Percentiles rank a stretch among this genome's conserved stretches.
phyloP scores from a whole-genome alignment of 2,329 filamentous ascomycete species.

The Botrytis paeoniae region DNA sequence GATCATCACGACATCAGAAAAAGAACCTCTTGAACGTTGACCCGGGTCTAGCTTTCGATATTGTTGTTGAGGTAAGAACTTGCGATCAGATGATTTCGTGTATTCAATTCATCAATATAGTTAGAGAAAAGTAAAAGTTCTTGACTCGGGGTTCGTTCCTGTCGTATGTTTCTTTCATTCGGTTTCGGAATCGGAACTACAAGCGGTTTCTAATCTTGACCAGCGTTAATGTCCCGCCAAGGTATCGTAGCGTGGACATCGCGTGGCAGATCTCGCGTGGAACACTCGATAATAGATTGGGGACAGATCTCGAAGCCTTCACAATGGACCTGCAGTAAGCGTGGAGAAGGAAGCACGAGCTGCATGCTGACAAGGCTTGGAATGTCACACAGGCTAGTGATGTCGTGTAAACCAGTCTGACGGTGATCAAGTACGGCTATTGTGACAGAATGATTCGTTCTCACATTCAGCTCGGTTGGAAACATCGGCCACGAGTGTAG shows the following conservation, averaged over 20 bases:
- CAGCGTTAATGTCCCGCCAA: background rate
- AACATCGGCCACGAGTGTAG: background rate
- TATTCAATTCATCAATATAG: background rate
- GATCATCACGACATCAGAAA: background rate
- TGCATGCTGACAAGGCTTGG: background rate
- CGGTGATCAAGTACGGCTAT: background rate
- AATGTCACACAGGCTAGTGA: background rate
- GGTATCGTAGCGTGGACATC: background rate
- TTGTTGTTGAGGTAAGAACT: background rate
- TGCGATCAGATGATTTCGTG: background rate
- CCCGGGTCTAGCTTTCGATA: background rate
- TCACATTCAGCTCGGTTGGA: background rate
- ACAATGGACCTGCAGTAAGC: background rate
- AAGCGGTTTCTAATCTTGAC: background rate
- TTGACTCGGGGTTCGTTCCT: background rate
- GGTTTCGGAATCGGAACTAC: background rate
- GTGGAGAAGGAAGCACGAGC: background rate
- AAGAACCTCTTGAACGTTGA: background rate
- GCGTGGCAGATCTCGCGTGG: background rate
- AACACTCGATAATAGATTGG: background rate
- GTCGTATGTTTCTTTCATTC: conserved; percentile 6
- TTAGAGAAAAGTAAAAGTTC: background rate
- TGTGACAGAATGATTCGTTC: background rate
- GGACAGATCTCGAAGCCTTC: background rate
- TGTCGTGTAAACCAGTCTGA: background rate